Evolutionary conservation across 2,329 filamentous ascomycete species (phyloP).

Genomic region (Ceratocystis eucalypticola): DNA sequence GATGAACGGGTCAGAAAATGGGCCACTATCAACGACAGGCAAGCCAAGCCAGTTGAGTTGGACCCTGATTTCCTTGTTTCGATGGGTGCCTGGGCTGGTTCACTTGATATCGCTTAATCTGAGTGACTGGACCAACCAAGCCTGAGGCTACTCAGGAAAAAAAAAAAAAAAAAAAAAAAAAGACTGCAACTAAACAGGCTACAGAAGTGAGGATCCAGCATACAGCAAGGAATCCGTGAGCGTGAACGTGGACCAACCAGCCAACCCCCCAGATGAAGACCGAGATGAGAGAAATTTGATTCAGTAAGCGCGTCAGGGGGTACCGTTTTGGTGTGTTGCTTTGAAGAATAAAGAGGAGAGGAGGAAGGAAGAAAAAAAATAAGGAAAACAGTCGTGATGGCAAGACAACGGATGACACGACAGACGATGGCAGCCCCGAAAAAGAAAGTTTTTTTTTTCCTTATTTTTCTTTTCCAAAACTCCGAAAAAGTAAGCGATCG

Average conservation of each 20-base stretch:
- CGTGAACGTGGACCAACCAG: neutral
- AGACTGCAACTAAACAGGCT: conserved; percentile 1
- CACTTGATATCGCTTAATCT: conserved; percentile 1
- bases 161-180: neutral
- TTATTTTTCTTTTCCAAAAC: neutral
- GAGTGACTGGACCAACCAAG: neutral
- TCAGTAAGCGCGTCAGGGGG: neutral
- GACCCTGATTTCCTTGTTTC: neutral
- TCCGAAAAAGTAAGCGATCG: neutral
- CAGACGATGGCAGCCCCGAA: neutral
- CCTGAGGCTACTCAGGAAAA: neutral
- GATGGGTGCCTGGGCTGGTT: neutral
- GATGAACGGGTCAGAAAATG: neutral
- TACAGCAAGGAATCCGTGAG: neutral
- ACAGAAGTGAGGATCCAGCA: conserved; percentile 1
- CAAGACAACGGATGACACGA: neutral
- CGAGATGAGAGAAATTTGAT: neutral
- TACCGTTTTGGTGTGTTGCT: neutral
- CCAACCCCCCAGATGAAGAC: neutral
- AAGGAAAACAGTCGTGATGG: neutral
- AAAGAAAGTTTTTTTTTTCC: neutral
- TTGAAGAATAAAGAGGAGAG: neutral
- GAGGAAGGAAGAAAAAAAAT: neutral
- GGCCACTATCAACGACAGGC: neutral
- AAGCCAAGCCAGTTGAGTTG: neutral